Base-by-base conservation (phyloP, 2,329 filamentous ascomycete genomes). In the Gnomoniopsis smithogilvyi region DNA sequence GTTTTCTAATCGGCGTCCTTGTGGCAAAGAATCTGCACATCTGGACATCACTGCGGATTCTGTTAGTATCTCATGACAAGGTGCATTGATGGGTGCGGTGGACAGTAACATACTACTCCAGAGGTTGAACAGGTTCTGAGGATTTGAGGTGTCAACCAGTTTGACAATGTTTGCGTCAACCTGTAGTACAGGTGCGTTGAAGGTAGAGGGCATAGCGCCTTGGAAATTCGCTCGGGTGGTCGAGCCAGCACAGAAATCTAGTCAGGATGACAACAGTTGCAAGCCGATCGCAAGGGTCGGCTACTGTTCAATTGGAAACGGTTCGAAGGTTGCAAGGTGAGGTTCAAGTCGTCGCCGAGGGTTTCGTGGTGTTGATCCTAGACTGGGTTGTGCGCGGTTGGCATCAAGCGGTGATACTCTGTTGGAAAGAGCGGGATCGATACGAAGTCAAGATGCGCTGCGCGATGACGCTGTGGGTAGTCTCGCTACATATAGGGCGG, bases 71-170 rank as follows among this genome's bases (percentile, higher is more conserved):
- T 56, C 52, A 45, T 48, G 58, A 61, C 17, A 55, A 54, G 17
- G 12, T 51, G 58, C 49, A 48, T 24, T 24, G 43, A 10, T 17
- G 22, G 41, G 24, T 4, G 30, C 48, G 17, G 48, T 24, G 46
- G 52, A 55, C 36, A 45, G 56, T 22, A 46, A 82, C 90, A 84
- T 77, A 96, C 92, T 91, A 73, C 92, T 94, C 92, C 93, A 96
- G 85, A 98, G 96, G 79, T 91, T 93, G 77, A 95, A 96, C 54
- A 98, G 85, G 71, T 93, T 96, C 76, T 96, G 91, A 30, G 91
- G 88, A 73, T 96, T 96, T 66, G 89, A 84, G 1, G 94, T 96
- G 76, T 98, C 93, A 69, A 98, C 92, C 73, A 96, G 92, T 80
- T 95, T 91, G 73, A 99, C 93, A 67, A 94, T 89, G 72, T 89